phyloP scores from a whole-genome alignment of 345 rosid species.

The Boechera stricta region DNA sequence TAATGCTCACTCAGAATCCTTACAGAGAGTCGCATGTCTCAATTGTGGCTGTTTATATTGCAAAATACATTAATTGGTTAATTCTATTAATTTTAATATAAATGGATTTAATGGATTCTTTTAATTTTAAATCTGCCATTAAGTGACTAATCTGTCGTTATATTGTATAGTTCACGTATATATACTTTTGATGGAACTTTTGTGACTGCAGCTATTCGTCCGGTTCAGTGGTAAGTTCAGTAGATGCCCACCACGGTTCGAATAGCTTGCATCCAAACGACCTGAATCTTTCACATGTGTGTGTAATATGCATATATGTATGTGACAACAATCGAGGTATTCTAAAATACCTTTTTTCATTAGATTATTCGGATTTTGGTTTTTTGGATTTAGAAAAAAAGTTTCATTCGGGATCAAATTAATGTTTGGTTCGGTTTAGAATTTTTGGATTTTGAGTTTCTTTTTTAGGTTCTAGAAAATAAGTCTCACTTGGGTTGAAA shows the following conservation, averaged over 20 bases:
- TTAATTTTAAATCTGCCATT: no score
- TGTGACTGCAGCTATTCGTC: not conserved
- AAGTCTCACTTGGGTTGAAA: no score
- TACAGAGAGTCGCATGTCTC: not conserved
- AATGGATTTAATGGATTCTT: not conserved
- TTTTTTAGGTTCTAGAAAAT: no score
- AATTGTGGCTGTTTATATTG: not conserved
- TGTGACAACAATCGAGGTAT: not conserved
- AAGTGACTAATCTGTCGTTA: no score
- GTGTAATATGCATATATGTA: not conserved
- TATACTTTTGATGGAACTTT: not conserved
- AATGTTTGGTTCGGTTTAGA: no score
- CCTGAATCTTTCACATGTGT: not conserved
- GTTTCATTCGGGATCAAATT: no score
- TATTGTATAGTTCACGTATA: not conserved
- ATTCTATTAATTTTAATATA: no score
- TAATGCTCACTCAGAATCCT: no score
- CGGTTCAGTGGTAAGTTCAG: not conserved
- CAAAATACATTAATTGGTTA: not conserved
- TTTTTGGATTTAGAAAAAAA: no score
- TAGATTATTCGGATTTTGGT: no score
- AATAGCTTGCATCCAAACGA: conserved; percentile 4
- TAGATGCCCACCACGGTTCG: conserved; percentile 8
- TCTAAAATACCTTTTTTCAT: not conserved
- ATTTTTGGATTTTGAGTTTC: no score